Percentiles rank a stretch among this genome's conserved stretches.
Evolutionary conservation across 164 flowering plant species (phyloP).

Genomic region (grape (Vitis vinifera)): DNA sequence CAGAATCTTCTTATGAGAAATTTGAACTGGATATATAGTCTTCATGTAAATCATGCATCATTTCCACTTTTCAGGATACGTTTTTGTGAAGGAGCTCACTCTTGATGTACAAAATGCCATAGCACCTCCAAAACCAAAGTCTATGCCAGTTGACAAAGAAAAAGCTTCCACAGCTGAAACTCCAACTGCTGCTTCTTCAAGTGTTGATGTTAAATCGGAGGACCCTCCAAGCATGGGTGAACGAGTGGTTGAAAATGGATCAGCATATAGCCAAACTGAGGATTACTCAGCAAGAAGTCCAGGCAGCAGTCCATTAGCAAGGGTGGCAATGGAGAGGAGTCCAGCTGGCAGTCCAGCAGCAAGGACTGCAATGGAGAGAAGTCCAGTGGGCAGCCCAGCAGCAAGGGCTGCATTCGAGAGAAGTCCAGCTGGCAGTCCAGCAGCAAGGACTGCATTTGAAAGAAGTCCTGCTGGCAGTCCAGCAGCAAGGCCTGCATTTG

Average conservation of each 20-base stretch:
- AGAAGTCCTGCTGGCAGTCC: slow-evolving; percentile 63
- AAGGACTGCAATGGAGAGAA: too few species aligned
- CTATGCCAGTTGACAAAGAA: slow-evolving; percentile 33
- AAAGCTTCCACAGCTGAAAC: slow-evolving; percentile 29
- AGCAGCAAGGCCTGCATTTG: slow-evolving; percentile 33
- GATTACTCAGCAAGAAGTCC: slow-evolving; percentile 57
- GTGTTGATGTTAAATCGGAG: slow-evolving; percentile 47
- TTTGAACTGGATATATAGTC: neutral
- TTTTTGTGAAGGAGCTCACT: slow-evolving; percentile 83
- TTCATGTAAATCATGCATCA: neutral
- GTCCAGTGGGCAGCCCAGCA: too few species aligned
- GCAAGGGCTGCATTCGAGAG: slow-evolving; percentile 16
- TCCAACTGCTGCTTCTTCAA: slow-evolving; percentile 25
- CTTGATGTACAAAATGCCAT: slow-evolving; percentile 79
- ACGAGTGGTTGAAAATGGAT: slow-evolving; percentile 37
- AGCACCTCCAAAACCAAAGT: slow-evolving; percentile 71
- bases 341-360: too few species aligned
- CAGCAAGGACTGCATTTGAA: slow-evolving; percentile 1
- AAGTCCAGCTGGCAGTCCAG: slow-evolving; percentile 31
- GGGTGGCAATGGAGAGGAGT: too few species aligned
- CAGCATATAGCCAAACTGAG: slow-evolving; percentile 37
- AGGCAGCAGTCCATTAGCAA: slow-evolving; percentile 29
- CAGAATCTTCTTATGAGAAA: neutral
- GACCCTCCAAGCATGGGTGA: slow-evolving; percentile 35
- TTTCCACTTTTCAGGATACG: slow-evolving; percentile 58